A percentile compares a stretch with the other conserved stretches of the same genome.
Conservation (phyloP, 331 rosid genomes). For the Pyrus hybrid region DNA sequence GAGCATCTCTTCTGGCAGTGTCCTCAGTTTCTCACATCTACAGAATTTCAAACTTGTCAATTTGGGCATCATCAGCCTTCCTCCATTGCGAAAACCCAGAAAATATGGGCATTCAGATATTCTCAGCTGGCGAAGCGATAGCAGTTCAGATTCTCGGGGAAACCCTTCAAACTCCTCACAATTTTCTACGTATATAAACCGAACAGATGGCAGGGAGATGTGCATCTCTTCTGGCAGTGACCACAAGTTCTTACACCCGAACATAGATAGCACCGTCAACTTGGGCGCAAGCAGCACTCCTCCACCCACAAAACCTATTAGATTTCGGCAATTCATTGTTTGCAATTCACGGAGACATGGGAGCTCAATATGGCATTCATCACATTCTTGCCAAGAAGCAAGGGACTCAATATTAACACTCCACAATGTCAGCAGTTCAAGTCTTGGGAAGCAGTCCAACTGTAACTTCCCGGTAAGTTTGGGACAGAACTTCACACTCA, state of each 20-base stretch:
- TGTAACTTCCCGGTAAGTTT: background rate
- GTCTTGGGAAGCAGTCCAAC: background rate
- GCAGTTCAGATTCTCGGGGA: background rate
- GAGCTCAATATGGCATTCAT: background rate
- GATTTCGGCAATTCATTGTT: background rate
- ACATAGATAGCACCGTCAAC: accelerated
- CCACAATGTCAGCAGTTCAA: background rate
- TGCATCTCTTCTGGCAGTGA: background rate
- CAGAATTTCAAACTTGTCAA: background rate
- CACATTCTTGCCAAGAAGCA: background rate
- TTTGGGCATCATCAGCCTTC: background rate
- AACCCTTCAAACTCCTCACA: background rate
- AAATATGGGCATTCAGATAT: background rate
- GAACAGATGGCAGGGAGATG: background rate
- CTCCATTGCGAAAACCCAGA: background rate
- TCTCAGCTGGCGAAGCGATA: background rate
- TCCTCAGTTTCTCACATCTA: background rate
- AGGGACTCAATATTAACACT: background rate
- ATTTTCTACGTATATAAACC: background rate
- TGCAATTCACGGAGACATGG: background rate
- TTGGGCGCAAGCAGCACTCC: background rate
- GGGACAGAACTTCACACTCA: background rate
- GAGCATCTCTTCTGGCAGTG: background rate
- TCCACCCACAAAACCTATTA: background rate
- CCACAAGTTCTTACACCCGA: background rate